These are phyloP conservation scores for Vigna unguiculata DNA, from an alignment of 306 rosid species.

Conservation along the genomic window DNA sequence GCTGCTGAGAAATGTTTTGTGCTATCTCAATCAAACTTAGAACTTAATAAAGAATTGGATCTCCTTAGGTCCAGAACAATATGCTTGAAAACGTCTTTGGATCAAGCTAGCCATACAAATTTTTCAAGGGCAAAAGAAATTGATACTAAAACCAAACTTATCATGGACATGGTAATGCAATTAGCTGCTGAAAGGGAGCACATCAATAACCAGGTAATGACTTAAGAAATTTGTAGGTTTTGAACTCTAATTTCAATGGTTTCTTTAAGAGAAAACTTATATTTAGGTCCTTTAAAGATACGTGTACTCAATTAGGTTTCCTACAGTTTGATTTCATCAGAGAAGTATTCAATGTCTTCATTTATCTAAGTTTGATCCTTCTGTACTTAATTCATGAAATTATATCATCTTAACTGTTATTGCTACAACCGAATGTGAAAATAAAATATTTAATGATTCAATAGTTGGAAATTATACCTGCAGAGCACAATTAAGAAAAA, in stretches of 20 bases:
- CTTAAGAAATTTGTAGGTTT: constrained; percentile 24
- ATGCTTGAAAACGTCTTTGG: constrained; percentile 70
- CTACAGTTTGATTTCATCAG: constrained; percentile 13
- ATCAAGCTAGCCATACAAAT: constrained; percentile 58
- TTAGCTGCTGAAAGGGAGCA: constrained; percentile 79
- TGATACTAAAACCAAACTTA: constrained; percentile 57
- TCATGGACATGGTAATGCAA: constrained; percentile 80
- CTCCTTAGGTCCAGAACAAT: constrained; percentile 59
- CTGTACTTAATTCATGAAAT: constrained; percentile 19
- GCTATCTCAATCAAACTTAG: constrained; percentile 70
- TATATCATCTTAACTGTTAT: not conserved
- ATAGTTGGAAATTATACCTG: constrained; percentile 16
- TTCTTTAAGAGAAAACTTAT: not conserved
- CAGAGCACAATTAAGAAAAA: constrained; percentile 7
- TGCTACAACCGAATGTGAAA: not conserved
- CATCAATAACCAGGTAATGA: constrained; percentile 72
- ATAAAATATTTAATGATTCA: constrained; percentile 17
- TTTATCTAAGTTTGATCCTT: constrained; percentile 10
- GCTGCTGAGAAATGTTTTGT: constrained; percentile 66
- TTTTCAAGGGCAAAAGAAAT: constrained; percentile 66
- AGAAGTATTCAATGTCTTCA: not conserved
- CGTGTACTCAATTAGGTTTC: constrained; percentile 13
- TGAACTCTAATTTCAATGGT: not conserved
- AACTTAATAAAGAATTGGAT: constrained; percentile 70
- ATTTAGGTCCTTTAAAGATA: constrained; percentile 18